Evolutionary conservation across 2,329 filamentous ascomycete genomes (phyloP).

Genomic region (Paraconiothyrium sp.): DNA sequence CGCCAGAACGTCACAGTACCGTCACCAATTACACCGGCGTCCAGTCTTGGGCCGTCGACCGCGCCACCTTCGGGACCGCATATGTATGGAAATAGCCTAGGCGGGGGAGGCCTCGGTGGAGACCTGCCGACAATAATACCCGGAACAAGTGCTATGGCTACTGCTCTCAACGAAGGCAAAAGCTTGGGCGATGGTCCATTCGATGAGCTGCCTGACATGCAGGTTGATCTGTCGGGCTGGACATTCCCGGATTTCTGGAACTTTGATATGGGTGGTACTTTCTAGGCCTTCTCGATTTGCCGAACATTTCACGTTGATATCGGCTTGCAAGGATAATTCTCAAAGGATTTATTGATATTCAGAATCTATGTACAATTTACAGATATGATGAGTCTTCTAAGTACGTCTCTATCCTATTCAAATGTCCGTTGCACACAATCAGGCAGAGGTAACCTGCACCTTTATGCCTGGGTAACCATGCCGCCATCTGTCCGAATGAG

Average conservation of each 20-base stretch:
- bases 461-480: too few species aligned
- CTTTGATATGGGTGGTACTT: slow-evolving; percentile 44
- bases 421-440: too few species aligned
- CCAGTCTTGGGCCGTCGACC: slow-evolving; percentile 22
- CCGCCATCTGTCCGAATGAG: too few species aligned
- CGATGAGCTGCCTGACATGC: slow-evolving; percentile 39
- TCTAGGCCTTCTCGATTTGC: slow-evolving; percentile 20
- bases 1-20: slow-evolving; percentile 28
- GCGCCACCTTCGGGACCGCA: not conserved
- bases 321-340: too few species aligned
- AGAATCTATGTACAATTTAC: too few species aligned
- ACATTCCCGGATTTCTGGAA: slow-evolving; percentile 48
- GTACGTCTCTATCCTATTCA: too few species aligned
- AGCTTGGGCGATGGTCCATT: slow-evolving; percentile 27
- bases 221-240: slow-evolving; percentile 42
- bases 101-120: slow-evolving; percentile 11
- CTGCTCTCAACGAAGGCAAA: slow-evolving; percentile 9
- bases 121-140: slow-evolving; percentile 19
- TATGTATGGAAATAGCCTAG: not conserved
- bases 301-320: too few species aligned
- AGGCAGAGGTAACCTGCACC: too few species aligned
- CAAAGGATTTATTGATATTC: too few species aligned
- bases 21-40: slow-evolving; percentile 19
- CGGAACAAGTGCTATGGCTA: slow-evolving; percentile 19
- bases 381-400: too few species aligned